Evolutionary conservation across 1,284 basidiomycete genomes (phyloP).

Genomic region (Chiua sp.): DNA sequence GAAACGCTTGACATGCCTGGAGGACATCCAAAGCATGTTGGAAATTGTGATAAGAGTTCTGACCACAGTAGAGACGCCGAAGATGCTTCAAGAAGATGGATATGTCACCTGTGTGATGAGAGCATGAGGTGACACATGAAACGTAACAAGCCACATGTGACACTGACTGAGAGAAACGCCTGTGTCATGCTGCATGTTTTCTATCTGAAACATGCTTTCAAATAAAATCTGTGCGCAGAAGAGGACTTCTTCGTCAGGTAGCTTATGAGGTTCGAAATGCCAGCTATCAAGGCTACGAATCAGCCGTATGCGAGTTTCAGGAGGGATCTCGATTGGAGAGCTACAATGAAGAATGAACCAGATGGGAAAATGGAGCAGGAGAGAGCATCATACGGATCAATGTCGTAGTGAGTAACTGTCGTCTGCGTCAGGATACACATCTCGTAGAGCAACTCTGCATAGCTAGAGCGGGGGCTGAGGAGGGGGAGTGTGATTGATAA

Average conservation of each 20-base stretch:
- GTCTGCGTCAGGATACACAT: constrained; percentile 82
- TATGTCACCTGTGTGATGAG: constrained; percentile 61
- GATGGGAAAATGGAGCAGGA: constrained; percentile 1
- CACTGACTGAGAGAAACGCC: constrained; percentile 70
- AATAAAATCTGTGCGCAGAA: constrained; percentile 83
- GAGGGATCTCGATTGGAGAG: constrained; percentile 39
- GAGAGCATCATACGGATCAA: constrained; percentile 47
- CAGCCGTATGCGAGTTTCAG: constrained; percentile 53
- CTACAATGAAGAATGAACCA: constrained; percentile 34
- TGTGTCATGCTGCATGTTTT: constrained; percentile 73
- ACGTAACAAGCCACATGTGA: constrained; percentile 24
- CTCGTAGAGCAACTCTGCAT: constrained; percentile 81
- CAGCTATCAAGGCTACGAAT: constrained; percentile 76
- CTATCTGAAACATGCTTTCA: constrained; percentile 70
- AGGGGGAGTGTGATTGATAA: constrained; percentile 5
- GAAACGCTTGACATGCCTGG: constrained; percentile 88
- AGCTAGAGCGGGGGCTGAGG: constrained; percentile 40
- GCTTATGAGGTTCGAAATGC: constrained; percentile 87
- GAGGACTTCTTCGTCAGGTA: constrained; percentile 81
- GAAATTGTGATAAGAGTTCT: constrained; percentile 96
- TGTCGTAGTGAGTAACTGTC: constrained; percentile 66
- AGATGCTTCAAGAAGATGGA: constrained; percentile 81
- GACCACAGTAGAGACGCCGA: constrained; percentile 83
- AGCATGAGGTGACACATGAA: constrained; percentile 23
- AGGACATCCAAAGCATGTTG: constrained; percentile 94